Evolutionary conservation across 345 rosid species (phyloP).

Genomic region (Barbarea vulgaris): DNA sequence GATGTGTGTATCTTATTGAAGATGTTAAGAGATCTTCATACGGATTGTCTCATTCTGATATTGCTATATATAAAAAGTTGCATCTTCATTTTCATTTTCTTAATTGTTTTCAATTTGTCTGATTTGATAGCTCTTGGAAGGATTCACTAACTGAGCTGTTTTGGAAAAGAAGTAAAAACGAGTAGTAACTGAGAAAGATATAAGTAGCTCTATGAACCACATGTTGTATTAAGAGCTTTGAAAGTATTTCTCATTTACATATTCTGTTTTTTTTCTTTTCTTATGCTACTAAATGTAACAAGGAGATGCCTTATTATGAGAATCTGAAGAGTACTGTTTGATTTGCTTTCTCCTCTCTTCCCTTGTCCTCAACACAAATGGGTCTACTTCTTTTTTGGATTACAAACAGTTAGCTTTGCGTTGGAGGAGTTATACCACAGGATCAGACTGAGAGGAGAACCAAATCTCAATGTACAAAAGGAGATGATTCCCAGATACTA

Average conservation of each 20-base stretch:
- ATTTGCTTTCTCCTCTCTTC: constrained; percentile 21
- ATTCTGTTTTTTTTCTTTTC: not conserved
- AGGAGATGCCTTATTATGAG: constrained; percentile 9
- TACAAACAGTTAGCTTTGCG: constrained; percentile 23
- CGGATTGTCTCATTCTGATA: not conserved
- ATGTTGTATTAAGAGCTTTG: constrained; percentile 29
- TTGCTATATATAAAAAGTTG: not conserved
- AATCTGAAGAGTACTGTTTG: constrained; percentile 17
- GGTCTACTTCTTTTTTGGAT: constrained; percentile 16
- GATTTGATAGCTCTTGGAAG: not conserved
- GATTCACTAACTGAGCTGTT: too few species aligned
- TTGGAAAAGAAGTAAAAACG: not conserved
- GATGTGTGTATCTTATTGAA: not conserved
- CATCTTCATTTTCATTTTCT: not conserved
- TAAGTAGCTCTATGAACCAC: constrained; percentile 1
- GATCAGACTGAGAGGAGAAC: constrained; percentile 21
- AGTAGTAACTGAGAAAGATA: constrained; percentile 6
- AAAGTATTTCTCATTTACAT: constrained; percentile 35
- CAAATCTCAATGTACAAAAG: constrained; percentile 32
- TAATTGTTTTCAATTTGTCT: not conserved
- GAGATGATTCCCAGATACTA: constrained; percentile 4
- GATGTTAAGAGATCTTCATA: not conserved
- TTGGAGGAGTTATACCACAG: constrained; percentile 7
- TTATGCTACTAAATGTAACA: constrained; percentile 8
- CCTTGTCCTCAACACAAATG: not conserved